Evolutionary conservation across 352 stramenopile genomes (phyloP), one percentile per base, ranked within the genome.

Genomic region (Phytopythium ostracodes): DNA sequence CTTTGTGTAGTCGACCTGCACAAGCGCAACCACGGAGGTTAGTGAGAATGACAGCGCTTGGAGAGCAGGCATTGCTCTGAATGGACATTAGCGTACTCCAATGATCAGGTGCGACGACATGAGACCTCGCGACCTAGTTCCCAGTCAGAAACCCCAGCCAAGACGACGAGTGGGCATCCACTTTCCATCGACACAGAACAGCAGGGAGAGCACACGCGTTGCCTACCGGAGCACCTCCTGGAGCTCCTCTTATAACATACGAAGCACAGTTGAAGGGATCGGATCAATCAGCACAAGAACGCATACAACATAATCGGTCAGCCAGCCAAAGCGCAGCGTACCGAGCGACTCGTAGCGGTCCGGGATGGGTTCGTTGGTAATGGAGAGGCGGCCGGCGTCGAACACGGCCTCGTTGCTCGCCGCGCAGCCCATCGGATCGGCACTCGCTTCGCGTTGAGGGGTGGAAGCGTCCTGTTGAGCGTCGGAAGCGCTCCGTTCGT

Each of bases 1-100:
- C 53, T 85, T 83, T 22, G 82, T 94, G 59, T 79, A 92, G 72
- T 94, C 82, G 49, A 92, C 76, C 80, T 89, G 50, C n/a, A 15
- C 29, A 33, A 10, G 18, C n/a, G n/a, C 11, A 51, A 22, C 22
- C 8, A 55, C 31, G 17, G 17, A 9, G n/a, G 20, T 46, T 22
- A 38, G 46, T 44, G 10, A 40, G 22, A 11, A 25, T 18, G 20
- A 15, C 15, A 18, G 10, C 27, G 17, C 18, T 31, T 9, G 4
- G 31, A 52, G 22, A 49, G 5, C 0, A 50, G 17, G 15, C 8
- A 25, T n/a, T 33, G 4, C 4, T 33, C 29, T 33, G 7, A 27
- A 11, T 27, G n/a, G 17, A 22, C 44, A 15, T 31, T 11, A 14
- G 77, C 80, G 63, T 70, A 89, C 80, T 0, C 75, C 82, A 25